Evolutionary conservation across 805 yeast genomes (phyloP), one percentile per base, ranked within the genome.

Genomic region (Yarrowia alimentaria): DNA sequence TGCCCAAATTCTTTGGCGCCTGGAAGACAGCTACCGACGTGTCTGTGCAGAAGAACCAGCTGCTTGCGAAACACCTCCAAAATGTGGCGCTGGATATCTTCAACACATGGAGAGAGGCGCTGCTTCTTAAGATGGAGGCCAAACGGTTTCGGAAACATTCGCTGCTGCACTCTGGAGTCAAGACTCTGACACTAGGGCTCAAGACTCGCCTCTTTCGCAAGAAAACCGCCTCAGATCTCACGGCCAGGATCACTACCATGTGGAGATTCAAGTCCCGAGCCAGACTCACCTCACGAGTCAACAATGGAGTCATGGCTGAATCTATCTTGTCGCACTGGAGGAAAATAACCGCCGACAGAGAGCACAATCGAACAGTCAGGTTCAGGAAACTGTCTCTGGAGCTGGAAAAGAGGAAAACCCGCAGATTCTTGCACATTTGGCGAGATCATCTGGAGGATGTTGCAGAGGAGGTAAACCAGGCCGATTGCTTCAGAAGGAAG

Each of bases 231-330:
- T n/a, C n/a, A n/a, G 47, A 40, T 6, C 16, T 40, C 33, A 40
- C n/a, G 5, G 22, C 19, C 25, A n/a, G 47, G 28, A 40, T 40
- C 9, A 21, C 28, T 6, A 40, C 33, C 4, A 40, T 40, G 47
- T 40, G 47, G 47, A 18, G 47, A 10, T 40, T 40, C 47, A 40
- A 40, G 13, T 40, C 47, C 2, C 47, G 47, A 6, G 47, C 25
- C 9, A 26, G 47, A 28, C 47, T 40, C 19, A 40, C 47, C 6
- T 18, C 13, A 9, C 47, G 47, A 7, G 47, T 40, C 18, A 40
- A 28, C 33, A 40, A 40, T 14, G 47, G 33, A 3, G 25, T 19
- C 10, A 40, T 28, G 32, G 47, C 47, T 4, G 28, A 40, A 6
- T 26, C 24, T 11, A 40, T 40, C 7, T 14, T 40, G 18, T n/a